Evolutionary conservation across 2,329 filamentous ascomycete genomes (phyloP).

Genomic region (Metarhizium robertsii): DNA sequence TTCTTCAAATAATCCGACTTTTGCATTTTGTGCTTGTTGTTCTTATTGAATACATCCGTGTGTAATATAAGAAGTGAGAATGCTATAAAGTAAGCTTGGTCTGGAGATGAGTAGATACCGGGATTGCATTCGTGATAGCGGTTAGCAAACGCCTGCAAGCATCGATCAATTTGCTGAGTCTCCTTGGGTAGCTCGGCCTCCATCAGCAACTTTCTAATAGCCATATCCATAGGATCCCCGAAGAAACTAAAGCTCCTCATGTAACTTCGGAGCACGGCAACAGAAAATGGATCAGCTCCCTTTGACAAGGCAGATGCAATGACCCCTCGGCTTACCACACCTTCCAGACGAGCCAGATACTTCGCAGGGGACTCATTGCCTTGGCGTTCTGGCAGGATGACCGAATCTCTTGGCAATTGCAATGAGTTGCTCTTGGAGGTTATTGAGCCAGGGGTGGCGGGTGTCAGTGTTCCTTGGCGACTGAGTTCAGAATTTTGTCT

Average conservation of each 20-base stretch:
- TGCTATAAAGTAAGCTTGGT: conserved; percentile 96
- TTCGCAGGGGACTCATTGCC: conserved; percentile 86
- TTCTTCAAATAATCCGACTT: conserved; percentile 94
- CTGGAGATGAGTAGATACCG: conserved; percentile 80
- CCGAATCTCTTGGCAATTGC: conserved; percentile 62
- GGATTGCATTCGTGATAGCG: conserved; percentile 98
- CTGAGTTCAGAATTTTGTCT: conserved; percentile 72
- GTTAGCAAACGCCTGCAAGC: conserved; percentile 88
- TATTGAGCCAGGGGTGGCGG: conserved; percentile 59
- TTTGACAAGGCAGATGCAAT: conserved; percentile 83
- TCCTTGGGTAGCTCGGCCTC: conserved; percentile 94
- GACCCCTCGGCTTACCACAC: conserved; percentile 66
- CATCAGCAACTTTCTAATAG: conserved; percentile 89
- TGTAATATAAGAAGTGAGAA: conserved; percentile 95
- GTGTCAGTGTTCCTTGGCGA: conserved; percentile 59
- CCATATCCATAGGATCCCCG: conserved; percentile 96
- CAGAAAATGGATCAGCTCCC: conserved; percentile 73
- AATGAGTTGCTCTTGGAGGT: conserved; percentile 77
- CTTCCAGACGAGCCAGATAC: conserved; percentile 78
- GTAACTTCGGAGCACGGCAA: conserved; percentile 80
- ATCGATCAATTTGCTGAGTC: conserved; percentile 95
- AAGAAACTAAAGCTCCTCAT: conserved; percentile 95
- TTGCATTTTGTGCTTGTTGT: conserved; percentile 99
- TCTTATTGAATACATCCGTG: conserved; percentile 99
- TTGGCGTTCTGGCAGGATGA: conserved; percentile 65